Evolutionary conservation across 2,329 filamentous ascomycete genomes (phyloP), one percentile per base, ranked within the genome.

Genomic region (Pseudogymnoascus sp.): DNA sequence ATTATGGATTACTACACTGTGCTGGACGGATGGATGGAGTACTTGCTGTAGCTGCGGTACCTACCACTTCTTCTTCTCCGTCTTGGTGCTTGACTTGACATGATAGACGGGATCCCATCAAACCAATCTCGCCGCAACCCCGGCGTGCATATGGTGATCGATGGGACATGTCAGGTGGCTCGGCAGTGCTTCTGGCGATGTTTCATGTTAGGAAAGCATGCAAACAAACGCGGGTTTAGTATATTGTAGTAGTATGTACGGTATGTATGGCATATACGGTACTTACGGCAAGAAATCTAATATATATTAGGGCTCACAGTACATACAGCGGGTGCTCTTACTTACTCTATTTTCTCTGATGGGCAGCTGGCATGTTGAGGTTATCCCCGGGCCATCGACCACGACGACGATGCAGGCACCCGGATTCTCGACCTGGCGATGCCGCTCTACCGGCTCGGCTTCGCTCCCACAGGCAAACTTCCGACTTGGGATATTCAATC

Each of bases 151-250:
- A 31, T 53, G 46, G 23, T 31, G 46, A 53, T 53, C 46, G 46
- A 53, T 53, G 46, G 44, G 44, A 50, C 44, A 50, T 50, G 44
- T 53, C 46, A 53, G 46, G 46, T 53, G 46, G 46, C 46, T 53
- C 46, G 46, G 46, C 46, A 53, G 46, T 53, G 46, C 46, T 25
- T 53, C 25, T 31, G 46, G 46, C 46, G 25, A 8, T 53, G 46
- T 53, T 53, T 53, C 46, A 53, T 53, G 46, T 53, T 50, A 10
- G 21, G 46, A 14, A 16, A 16, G 25, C 11, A 31, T 53, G 46
- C 46, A 53, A 53, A 53, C 46, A 53, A 53, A 31, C 23, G 46
- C 44, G 46, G 5, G 21, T 8, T 23, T 44, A 16, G 4, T 11
- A 31, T 11, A n/a, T 25, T 53, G 16, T 25, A 28, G 46, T 6